These are phyloP conservation scores for Xylariaceae sp. DNA, from an alignment of 2,329 filamentous ascomycete species.

Conservation along the genomic window DNA sequence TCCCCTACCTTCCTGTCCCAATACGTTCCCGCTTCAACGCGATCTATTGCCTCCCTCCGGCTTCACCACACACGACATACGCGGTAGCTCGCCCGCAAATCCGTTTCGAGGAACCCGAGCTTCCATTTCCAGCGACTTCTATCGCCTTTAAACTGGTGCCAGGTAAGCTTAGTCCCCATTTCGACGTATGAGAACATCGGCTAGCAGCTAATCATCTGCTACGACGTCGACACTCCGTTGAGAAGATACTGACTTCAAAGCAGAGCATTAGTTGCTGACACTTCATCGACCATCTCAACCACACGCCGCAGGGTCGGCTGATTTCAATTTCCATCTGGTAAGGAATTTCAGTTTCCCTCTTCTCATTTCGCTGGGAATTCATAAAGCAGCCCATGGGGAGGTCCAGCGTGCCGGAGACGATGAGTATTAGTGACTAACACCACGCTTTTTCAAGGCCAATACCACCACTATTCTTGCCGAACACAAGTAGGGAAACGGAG, in stretches of 20 bases:
- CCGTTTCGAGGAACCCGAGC: neutral
- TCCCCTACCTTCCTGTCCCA: slow-evolving; percentile 8
- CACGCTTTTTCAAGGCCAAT: neutral
- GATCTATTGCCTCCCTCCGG: neutral
- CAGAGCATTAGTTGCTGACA: slow-evolving; percentile 3
- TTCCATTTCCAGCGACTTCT: neutral
- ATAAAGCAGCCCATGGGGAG: neutral
- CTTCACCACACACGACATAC: neutral
- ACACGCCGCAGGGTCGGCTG: neutral
- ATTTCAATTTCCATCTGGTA: slow-evolving; percentile 9
- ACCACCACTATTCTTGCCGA: neutral
- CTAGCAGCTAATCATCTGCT: neutral
- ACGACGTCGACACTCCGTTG: neutral
- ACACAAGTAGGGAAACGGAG: neutral
- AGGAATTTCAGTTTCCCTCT: neutral
- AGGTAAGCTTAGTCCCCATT: neutral
- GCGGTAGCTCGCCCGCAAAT: neutral
- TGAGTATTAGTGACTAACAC: neutral
- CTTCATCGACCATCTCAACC: neutral
- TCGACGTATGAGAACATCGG: no score
- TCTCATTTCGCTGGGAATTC: neutral
- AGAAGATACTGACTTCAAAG: neutral
- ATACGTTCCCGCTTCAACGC: slow-evolving; percentile 1
- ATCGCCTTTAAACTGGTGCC: neutral
- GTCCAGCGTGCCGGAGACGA: neutral